Evolutionary conservation across 2,329 filamentous ascomycete species (phyloP).

Genomic region (Pseudogymnoascus sp.): DNA sequence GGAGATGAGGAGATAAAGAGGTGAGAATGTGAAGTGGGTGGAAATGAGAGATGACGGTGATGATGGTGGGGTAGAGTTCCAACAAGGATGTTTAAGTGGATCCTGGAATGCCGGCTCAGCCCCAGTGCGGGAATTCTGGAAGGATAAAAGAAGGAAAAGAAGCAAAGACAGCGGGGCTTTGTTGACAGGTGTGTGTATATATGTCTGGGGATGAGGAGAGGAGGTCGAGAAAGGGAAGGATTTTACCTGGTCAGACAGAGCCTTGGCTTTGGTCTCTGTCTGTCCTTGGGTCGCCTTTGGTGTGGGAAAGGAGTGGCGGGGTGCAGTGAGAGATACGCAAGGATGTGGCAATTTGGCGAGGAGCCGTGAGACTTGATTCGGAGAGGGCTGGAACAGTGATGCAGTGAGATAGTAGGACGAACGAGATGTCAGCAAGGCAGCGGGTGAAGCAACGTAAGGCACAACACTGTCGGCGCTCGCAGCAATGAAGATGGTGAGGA

Average conservation of each 20-base stretch:
- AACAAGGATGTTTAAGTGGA: conserved; percentile 2
- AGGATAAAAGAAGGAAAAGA: background rate
- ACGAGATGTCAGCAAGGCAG: background rate
- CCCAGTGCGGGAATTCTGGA: background rate
- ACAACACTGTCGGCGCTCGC: background rate
- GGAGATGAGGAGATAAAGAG: background rate
- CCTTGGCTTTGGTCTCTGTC: background rate
- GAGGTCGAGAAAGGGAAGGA: background rate
- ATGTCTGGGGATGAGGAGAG: background rate
- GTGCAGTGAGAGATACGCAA: background rate
- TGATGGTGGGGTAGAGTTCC: background rate
- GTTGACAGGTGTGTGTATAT: background rate
- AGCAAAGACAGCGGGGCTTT: background rate
- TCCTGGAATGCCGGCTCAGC: conserved; percentile 1
- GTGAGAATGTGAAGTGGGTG: background rate
- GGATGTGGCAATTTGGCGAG: background rate
- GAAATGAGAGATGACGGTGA: background rate
- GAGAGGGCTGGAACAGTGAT: background rate
- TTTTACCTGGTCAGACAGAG: conserved; percentile 1
- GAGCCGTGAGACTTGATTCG: background rate
- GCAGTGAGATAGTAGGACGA: background rate
- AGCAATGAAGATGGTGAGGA: background rate
- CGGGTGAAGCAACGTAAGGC: background rate
- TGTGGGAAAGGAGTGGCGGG: background rate
- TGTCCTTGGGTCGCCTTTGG: background rate